Percentiles rank a stretch among this genome's conserved stretches.
Evolutionary conservation across 306 rosid species (phyloP).

Genomic region (cucumber (Cucumis sativus)): Cucumber_9930_V3 NC_026659.2:4323501-4324000

Average conservation of each 20-base stretch:
- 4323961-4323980: slow-evolving; percentile 26
- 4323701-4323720: not conserved
- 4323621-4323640: slow-evolving; percentile 14
- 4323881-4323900: slow-evolving; percentile 45
- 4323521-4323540: slow-evolving; percentile 37
- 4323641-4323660: not conserved
- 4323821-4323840: slow-evolving; percentile 19
- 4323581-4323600: slow-evolving; percentile 36
- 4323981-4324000: slow-evolving; percentile 45
- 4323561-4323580: slow-evolving; percentile 24
- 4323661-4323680: not conserved
- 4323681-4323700: not conserved
- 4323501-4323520: slow-evolving; percentile 46
- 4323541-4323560: slow-evolving; percentile 26
- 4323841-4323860: slow-evolving; percentile 34
- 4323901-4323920: slow-evolving; percentile 33
- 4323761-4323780: slow-evolving; percentile 36
- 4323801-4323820: slow-evolving; percentile 51
- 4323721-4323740: not conserved
- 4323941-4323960: slow-evolving; percentile 31
- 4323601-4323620: slow-evolving; percentile 35
- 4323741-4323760: slow-evolving; percentile 60
- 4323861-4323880: slow-evolving; percentile 89
- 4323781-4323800: slow-evolving; percentile 34
- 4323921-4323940: slow-evolving; percentile 46